phyloP scores from a whole-genome alignment of 805 yeast species.

The Komagataella pastoris region DNA sequence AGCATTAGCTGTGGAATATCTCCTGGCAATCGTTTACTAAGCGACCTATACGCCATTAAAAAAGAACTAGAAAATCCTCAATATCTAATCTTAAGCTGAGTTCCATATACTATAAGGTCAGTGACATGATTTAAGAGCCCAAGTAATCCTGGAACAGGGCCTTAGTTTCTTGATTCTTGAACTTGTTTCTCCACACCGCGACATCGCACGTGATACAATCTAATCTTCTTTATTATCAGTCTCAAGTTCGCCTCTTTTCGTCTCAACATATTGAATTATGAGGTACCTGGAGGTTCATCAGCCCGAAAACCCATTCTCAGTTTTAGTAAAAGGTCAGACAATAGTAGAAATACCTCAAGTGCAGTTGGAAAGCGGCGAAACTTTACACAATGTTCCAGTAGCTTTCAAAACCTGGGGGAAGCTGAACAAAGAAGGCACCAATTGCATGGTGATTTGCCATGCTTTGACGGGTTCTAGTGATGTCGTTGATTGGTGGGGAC shows the following conservation, averaged over 20 bases:
- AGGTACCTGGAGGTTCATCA: constrained; percentile 12
- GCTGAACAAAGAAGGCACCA: constrained; percentile 53
- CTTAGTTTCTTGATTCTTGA: too few relatives aligned
- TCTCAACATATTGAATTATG: neutral
- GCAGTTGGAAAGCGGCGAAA: constrained; percentile 72
- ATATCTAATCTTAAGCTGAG: too few relatives aligned
- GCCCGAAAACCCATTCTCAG: constrained; percentile 53
- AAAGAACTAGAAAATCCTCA: too few relatives aligned
- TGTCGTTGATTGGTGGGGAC: constrained; percentile 99
- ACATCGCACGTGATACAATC: neutral
- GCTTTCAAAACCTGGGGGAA: constrained; percentile 96
- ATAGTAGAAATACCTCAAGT: constrained; percentile 67
- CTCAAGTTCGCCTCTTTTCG: neutral
- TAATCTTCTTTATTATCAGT: neutral
- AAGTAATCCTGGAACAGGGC: too few relatives aligned
- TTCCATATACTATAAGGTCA: too few relatives aligned
- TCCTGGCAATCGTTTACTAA: too few relatives aligned
- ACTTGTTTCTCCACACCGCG: neutral
- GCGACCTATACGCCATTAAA: too few relatives aligned
- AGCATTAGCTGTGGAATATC: too few relatives aligned
- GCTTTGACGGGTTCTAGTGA: constrained; percentile 94
- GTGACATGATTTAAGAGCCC: too few relatives aligned
- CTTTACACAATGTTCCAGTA: constrained; percentile 62
- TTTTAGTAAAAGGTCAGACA: constrained; percentile 63
- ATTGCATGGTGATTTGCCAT: constrained; percentile 86